phyloP scores from a whole-genome alignment of 371 early-diverging fungal genomes.

The Mucor circinelloides region DNA sequence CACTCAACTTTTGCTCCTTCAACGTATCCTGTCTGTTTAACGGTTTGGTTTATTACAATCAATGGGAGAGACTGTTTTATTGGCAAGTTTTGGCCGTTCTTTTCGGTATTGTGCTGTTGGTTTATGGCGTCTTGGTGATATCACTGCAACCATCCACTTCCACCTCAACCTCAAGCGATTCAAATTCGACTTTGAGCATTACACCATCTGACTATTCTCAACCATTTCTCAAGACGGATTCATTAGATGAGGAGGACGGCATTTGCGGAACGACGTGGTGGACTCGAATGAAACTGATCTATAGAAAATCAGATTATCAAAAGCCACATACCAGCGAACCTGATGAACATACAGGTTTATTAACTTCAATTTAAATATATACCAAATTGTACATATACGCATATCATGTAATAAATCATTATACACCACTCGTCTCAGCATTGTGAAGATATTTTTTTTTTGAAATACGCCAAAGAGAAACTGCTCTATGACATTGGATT shows the following conservation, averaged over 20 bases:
- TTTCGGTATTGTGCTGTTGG: constrained; percentile 66
- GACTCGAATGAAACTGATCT: constrained; percentile 18
- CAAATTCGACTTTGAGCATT: background rate
- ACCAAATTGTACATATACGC: background rate
- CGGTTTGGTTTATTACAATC: constrained; percentile 81
- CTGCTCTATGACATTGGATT: too few relatives aligned
- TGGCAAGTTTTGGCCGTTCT: constrained; percentile 70
- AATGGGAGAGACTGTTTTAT: constrained; percentile 67
- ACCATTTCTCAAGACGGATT: constrained; percentile 20
- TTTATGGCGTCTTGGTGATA: constrained; percentile 68
- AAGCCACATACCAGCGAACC: background rate
- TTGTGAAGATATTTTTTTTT: too few relatives aligned
- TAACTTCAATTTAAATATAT: constrained; percentile 13
- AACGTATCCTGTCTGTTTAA: constrained; percentile 79
- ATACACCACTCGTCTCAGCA: background rate
- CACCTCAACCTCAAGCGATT: background rate
- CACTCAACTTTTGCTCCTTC: constrained; percentile 79
- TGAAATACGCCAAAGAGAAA: too few relatives aligned
- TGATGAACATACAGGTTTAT: constrained; percentile 24
- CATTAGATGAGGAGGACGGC: constrained; percentile 18
- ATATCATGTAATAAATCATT: background rate
- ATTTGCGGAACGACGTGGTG: constrained; percentile 17
- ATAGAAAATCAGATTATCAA: background rate
- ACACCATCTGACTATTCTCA: constrained; percentile 15
- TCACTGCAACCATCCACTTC: constrained; percentile 50